A percentile compares a stretch with the other conserved stretches of the same genome.
These are phyloP conservation scores for Alternaria conjuncta DNA, from an alignment of 2,329 filamentous ascomycete species.

Conservation along the genomic window DNA sequence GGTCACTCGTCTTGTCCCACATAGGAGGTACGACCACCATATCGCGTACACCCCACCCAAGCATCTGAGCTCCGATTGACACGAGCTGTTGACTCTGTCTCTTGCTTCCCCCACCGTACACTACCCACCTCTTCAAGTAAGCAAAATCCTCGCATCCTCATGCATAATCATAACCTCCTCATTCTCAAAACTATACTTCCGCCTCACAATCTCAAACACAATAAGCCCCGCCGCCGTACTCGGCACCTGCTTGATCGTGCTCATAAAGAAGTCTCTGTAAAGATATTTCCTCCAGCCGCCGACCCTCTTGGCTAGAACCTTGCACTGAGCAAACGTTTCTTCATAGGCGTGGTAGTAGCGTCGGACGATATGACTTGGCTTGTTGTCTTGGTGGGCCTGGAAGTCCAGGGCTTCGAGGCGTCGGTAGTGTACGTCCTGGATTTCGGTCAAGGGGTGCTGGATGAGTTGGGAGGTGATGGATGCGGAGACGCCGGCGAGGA, in stretches of 20 bases:
- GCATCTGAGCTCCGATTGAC: not conserved
- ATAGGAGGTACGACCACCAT: not conserved
- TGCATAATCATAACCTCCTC: slow-evolving; percentile 57
- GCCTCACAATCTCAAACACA: slow-evolving; percentile 76
- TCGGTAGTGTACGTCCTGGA: slow-evolving; percentile 76
- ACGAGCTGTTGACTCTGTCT: not conserved
- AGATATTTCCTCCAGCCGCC: slow-evolving; percentile 67
- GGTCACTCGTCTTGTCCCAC: not conserved
- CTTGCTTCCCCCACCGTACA: not conserved
- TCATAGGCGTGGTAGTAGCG: slow-evolving; percentile 75
- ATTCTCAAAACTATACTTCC: slow-evolving; percentile 73
- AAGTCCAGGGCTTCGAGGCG: slow-evolving; percentile 75
- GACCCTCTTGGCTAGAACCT: slow-evolving; percentile 63
- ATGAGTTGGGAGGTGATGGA: slow-evolving; percentile 72
- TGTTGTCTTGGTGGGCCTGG: slow-evolving; percentile 51
- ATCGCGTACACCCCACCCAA: not conserved
- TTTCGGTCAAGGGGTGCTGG: slow-evolving; percentile 72
- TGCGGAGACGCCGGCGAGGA: slow-evolving; percentile 71
- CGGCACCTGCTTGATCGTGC: slow-evolving; percentile 74
- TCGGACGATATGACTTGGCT: slow-evolving; percentile 52
- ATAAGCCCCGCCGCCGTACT: slow-evolving; percentile 79
- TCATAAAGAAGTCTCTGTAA: slow-evolving; percentile 75
- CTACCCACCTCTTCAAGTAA: slow-evolving; percentile 49
- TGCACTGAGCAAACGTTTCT: slow-evolving; percentile 69
- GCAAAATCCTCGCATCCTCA: slow-evolving; percentile 74